These are phyloP conservation scores for Thalia dealbata DNA, from an alignment of 176 grass and related monocot species.

Conservation along the genomic window DNA sequence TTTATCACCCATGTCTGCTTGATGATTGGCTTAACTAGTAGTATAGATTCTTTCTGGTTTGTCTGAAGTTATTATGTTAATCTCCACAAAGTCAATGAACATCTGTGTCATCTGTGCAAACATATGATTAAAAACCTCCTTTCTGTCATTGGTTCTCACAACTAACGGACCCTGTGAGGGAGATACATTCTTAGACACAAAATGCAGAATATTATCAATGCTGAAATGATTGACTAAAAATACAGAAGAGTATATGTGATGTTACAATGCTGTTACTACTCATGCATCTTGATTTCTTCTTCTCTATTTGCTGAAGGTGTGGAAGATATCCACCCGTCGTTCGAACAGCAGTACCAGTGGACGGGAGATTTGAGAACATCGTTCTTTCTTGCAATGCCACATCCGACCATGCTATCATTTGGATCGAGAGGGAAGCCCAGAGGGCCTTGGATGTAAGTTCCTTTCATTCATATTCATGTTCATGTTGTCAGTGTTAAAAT, in stretches of 20 bases:
- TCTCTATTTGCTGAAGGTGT: slow-evolving; percentile 36
- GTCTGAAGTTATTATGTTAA: too few relatives aligned
- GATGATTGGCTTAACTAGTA: too few relatives aligned
- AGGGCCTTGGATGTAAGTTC: slow-evolving; percentile 72
- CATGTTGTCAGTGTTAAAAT: not conserved
- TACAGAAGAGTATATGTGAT: not conserved
- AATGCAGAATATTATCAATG: too few relatives aligned
- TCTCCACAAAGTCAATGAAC: too few relatives aligned
- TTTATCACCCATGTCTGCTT: too few relatives aligned
- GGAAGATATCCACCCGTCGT: slow-evolving; percentile 81
- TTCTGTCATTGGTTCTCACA: too few relatives aligned
- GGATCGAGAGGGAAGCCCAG: slow-evolving; percentile 72
- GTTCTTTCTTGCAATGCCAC: slow-evolving; percentile 96
- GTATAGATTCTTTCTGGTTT: too few relatives aligned
- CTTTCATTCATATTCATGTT: not conserved
- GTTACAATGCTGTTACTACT: not conserved
- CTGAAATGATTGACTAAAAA: too few relatives aligned
- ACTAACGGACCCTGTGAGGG: too few relatives aligned
- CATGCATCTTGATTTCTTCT: not conserved
- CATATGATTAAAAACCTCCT: too few relatives aligned
- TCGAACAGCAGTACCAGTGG: slow-evolving; percentile 86
- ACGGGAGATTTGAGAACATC: slow-evolving; percentile 91
- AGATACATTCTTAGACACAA: too few relatives aligned
- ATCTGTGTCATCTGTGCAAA: too few relatives aligned
- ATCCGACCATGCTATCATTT: slow-evolving; percentile 71